These are phyloP conservation scores for Poa annua DNA, from an alignment of 176 grass and related monocot genomes.

Conservation along the genomic window DNA sequence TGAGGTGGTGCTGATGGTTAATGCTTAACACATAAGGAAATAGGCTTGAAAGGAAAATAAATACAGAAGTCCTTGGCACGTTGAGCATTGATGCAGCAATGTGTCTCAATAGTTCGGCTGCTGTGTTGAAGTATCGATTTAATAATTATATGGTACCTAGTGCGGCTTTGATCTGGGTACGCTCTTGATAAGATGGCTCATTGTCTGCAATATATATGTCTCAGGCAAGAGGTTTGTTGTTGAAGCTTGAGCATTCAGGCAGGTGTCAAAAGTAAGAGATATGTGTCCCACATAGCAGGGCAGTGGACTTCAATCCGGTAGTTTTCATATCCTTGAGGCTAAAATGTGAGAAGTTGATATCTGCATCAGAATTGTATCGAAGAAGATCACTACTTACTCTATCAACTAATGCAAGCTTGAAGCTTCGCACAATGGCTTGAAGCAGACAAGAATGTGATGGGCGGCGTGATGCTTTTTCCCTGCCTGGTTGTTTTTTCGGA, in stretches of 20 bases:
- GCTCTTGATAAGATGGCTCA: background rate
- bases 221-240: background rate
- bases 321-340: background rate
- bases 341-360: background rate
- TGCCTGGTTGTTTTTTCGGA: background rate
- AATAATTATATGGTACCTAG: background rate
- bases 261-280: background rate
- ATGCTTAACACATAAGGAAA: conserved; percentile 8
- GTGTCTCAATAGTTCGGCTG: background rate
- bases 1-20: conserved; percentile 30
- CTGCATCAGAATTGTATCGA: conserved; percentile 8
- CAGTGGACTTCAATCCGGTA: background rate
- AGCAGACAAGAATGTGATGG: conserved; percentile 2
- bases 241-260: background rate
- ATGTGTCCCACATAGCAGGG: background rate
- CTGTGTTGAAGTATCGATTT: background rate
- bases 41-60: background rate
- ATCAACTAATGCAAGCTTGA: background rate
- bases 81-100: conserved; percentile 10
- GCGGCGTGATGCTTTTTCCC: background rate
- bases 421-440: background rate
- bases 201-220: background rate
- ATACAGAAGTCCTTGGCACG: background rate
- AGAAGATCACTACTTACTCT: conserved; percentile 3
- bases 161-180: background rate